Evolutionary conservation across 257 asterid species (phyloP).

Genomic region (Solanum chiquidenum): DNA sequence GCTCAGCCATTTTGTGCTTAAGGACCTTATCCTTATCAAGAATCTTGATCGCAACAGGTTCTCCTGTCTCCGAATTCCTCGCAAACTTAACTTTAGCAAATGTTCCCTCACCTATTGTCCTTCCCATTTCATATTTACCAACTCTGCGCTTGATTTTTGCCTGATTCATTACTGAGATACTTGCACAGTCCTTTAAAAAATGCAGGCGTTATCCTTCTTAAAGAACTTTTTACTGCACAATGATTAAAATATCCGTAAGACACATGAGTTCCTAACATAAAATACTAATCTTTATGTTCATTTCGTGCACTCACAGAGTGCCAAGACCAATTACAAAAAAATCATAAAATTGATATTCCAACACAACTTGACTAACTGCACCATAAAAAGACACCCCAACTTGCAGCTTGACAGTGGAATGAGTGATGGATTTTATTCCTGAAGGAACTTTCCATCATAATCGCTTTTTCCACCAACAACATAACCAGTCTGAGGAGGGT

Average conservation of each 20-base stretch:
- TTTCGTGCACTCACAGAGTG: background rate
- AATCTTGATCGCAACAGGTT: constrained; percentile 77
- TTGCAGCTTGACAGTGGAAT: background rate
- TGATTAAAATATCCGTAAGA: background rate
- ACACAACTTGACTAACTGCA: background rate
- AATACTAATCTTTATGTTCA: background rate
- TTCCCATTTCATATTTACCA: constrained; percentile 85
- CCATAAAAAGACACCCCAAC: background rate
- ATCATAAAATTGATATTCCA: background rate
- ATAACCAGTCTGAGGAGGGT: background rate
- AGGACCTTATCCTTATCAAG: constrained; percentile 91
- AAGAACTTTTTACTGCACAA: constrained; percentile 18
- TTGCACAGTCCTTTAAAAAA: background rate
- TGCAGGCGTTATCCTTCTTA: background rate
- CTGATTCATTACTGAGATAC: constrained; percentile 40
- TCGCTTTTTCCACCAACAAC: background rate
- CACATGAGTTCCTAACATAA: background rate
- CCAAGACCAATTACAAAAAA: background rate
- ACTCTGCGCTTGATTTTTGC: constrained; percentile 56
- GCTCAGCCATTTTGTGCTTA: constrained; percentile 91
- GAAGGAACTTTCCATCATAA: background rate
- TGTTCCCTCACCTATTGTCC: constrained; percentile 94
- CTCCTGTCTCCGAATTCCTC: constrained; percentile 66
- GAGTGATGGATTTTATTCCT: background rate
- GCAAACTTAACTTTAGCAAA: constrained; percentile 93